Evolutionary conservation across 225 moss, liverwort and hornwort genomes (phyloP).

Genomic region (Rhytidiadelphus loreus): DNA sequence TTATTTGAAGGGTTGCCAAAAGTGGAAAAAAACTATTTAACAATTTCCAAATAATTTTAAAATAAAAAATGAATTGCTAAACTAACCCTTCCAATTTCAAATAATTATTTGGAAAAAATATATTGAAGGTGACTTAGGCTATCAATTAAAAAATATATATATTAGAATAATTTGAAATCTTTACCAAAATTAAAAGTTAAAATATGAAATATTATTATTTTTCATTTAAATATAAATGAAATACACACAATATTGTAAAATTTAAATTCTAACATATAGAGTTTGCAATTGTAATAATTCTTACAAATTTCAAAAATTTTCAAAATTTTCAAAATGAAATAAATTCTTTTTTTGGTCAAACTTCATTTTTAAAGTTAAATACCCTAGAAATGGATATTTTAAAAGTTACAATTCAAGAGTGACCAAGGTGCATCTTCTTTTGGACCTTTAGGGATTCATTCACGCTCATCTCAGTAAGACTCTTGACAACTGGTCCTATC

Average conservation of each 20-base stretch:
- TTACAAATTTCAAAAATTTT: background rate
- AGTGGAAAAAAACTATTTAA: background rate
- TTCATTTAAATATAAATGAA: background rate
- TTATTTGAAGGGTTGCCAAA: background rate
- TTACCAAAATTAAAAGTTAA: fast-evolving
- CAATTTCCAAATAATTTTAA: fast-evolving
- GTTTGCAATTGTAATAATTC: too few species aligned
- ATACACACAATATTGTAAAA: background rate
- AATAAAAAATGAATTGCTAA: background rate
- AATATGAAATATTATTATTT: background rate
- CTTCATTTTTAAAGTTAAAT: too few species aligned
- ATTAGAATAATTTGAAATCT: background rate
- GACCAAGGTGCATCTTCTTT: background rate
- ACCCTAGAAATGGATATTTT: background rate
- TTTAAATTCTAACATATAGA: too few species aligned
- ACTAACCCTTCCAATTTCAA: background rate
- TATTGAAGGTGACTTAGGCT: background rate
- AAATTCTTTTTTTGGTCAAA: background rate
- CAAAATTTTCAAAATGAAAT: background rate
- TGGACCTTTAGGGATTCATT: background rate
- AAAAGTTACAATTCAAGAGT: background rate
- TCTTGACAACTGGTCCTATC: background rate
- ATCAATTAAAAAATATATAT: background rate
- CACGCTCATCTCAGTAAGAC: background rate
- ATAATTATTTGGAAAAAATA: background rate